phyloP scores from a whole-genome alignment of 2,329 filamentous ascomycete species.

The Penicillium palitans region DNA sequence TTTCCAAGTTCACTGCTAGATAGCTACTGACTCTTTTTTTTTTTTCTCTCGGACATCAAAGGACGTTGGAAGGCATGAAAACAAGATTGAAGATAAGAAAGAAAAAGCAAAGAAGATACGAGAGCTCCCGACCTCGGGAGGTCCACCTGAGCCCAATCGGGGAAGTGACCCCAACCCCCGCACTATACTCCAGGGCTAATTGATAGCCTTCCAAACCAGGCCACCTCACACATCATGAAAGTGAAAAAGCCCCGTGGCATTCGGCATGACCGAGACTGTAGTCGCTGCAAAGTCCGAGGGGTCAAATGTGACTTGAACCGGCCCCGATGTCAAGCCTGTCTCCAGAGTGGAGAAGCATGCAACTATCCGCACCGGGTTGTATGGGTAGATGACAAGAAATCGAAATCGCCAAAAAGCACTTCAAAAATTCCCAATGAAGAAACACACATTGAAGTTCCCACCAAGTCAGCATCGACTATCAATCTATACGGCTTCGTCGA shows the following conservation, averaged over 20 bases:
- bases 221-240: constrained; percentile 9
- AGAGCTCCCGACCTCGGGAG: too few species aligned
- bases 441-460: neutral
- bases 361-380: constrained; percentile 30
- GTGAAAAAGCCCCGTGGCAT: constrained; percentile 32
- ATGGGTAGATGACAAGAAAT: constrained; percentile 24
- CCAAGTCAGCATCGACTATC: constrained; percentile 13
- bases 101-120: neutral
- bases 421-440: neutral
- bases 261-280: constrained; percentile 33
- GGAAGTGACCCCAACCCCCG: constrained; percentile 3
- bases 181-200: neutral
- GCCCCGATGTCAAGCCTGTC: constrained; percentile 29
- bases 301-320: constrained; percentile 36
- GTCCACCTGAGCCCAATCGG: neutral
- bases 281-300: constrained; percentile 25
- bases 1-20: neutral
- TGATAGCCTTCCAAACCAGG: constrained; percentile 4
- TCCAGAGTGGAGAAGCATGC: constrained; percentile 22
- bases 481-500: constrained; percentile 32
- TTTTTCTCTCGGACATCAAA: neutral
- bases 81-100: too few species aligned
- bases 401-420: neutral
- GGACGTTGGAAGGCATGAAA: too few species aligned
- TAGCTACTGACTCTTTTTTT: neutral